Percentiles rank a stretch among this genome's conserved stretches.
Conservation (phyloP, 208 protist species). For the Crithidia bombi region DNA sequence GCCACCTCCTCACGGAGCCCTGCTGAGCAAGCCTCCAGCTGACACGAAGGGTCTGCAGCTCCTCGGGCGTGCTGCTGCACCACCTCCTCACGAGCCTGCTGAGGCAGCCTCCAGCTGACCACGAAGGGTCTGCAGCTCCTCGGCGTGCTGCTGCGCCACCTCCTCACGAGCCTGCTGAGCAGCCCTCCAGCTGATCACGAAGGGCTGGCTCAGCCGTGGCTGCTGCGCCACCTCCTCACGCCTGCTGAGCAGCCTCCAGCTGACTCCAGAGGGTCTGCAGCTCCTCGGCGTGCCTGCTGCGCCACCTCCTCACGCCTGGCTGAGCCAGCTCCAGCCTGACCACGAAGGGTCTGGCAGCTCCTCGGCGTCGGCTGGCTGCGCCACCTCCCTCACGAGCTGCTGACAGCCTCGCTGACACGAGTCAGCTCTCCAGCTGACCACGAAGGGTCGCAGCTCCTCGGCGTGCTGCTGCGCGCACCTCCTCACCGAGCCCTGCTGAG, state of each 20-base stretch:
- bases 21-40: no score
- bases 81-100: background rate
- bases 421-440: constrained; percentile 25
- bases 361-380: no score
- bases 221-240: constrained; percentile 11
- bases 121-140: background rate
- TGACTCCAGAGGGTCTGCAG: background rate
- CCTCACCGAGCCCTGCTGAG: background rate
- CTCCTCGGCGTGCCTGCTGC: background rate
- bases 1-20: background rate
- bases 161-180: background rate
- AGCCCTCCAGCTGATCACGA: constrained; percentile 16
- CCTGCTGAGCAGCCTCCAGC: background rate
- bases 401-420: no score
- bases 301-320: constrained; percentile 16
- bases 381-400: no score
- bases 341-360: constrained; percentile 8
- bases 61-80: no score
- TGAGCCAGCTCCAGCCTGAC: constrained; percentile 6
- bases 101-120: constrained; percentile 1
- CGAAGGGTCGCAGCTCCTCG: constrained; percentile 13
- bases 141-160: constrained; percentile 10
- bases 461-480: constrained; percentile 9
- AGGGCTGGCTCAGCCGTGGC: constrained; percentile 8
- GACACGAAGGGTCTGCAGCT: no score